Conservation (phyloP, 78 protist genomes). For the Polysphondylium violaceum region DNA sequence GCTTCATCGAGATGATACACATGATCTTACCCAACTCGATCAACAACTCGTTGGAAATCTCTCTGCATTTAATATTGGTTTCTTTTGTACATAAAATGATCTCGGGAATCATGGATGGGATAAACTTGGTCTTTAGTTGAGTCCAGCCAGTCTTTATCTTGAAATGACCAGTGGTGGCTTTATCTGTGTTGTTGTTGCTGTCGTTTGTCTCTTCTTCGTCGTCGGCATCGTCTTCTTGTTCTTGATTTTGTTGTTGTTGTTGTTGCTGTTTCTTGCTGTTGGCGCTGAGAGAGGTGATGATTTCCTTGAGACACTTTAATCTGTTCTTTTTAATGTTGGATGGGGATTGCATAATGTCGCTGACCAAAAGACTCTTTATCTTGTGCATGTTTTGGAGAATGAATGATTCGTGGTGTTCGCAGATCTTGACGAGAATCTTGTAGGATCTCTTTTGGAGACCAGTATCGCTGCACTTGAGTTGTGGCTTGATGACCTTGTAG, state of each 20-base stretch:
- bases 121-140: conserved; percentile 42
- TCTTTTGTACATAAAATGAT: conserved; percentile 69
- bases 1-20: conserved; percentile 30
- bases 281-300: neutral
- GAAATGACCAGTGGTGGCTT: neutral
- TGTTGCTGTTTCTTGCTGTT: neutral
- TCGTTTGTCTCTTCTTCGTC: neutral
- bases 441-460: conserved; percentile 59
- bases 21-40: conserved; percentile 48
- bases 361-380: conserved; percentile 16
- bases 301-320: conserved; percentile 37
- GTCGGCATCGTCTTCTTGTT: neutral
- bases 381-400: conserved; percentile 38
- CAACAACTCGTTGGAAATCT: conserved; percentile 53
- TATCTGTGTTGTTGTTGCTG: neutral
- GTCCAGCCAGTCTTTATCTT: conserved; percentile 35
- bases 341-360: conserved; percentile 38
- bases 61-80: conserved; percentile 26
- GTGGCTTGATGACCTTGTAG: conserved; percentile 65
- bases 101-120: conserved; percentile 59
- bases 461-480: conserved; percentile 26
- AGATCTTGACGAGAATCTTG: conserved; percentile 44
- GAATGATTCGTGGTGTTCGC: conserved; percentile 38
- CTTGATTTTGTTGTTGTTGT: neutral
- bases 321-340: conserved; percentile 39